These are phyloP conservation scores for Pseudogymnoascus sp. DNA, from an alignment of 2,329 filamentous ascomycete genomes.

Conservation along the genomic window DNA sequence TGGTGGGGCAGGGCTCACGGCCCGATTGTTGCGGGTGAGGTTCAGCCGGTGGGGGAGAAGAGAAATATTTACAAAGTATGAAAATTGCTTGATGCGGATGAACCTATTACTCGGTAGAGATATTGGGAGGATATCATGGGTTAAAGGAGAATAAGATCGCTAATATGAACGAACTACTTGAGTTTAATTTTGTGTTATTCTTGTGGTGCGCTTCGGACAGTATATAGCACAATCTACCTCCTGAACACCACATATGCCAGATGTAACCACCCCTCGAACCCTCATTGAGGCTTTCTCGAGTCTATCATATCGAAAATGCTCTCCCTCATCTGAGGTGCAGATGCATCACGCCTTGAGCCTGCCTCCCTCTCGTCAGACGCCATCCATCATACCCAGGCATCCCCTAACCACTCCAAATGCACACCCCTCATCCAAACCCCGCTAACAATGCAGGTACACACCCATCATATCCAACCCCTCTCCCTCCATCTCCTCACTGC, in stretches of 20 bases:
- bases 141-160: neutral
- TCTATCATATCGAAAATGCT: neutral
- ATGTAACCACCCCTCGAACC: neutral
- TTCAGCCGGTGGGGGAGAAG: neutral
- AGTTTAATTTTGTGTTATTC: neutral
- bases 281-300: neutral
- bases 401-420: neutral
- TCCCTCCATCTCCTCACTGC: constrained; percentile 42
- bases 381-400: neutral
- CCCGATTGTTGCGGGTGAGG: neutral
- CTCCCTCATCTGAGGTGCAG: neutral
- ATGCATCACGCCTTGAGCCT: neutral
- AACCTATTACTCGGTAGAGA: too few species aligned
- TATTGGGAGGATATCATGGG: neutral
- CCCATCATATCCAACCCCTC: neutral
- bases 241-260: neutral
- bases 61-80: neutral
- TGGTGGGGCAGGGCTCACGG: neutral
- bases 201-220: neutral
- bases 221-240: neutral
- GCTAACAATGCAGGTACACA: neutral
- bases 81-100: neutral
- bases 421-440: neutral
- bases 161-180: neutral
- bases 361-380: neutral